Conservation (phyloP, 306 rosid genomes). For the Myrica gale region DNA sequence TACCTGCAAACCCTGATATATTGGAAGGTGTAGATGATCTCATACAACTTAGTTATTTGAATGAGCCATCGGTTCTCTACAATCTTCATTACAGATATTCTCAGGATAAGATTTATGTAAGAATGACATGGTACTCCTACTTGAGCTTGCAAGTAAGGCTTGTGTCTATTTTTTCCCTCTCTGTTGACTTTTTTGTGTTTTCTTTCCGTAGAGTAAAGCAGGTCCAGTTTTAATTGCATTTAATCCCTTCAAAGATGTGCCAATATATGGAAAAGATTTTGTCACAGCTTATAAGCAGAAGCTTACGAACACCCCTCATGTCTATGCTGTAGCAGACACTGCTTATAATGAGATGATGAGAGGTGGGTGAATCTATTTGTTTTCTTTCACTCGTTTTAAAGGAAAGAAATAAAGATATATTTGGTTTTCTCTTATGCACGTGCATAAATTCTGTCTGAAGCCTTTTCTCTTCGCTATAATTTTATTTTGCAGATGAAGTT, state of each 20-base stretch:
- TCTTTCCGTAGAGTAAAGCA: slow-evolving; percentile 74
- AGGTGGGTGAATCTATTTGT: slow-evolving; percentile 43
- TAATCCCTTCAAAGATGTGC: slow-evolving; percentile 80
- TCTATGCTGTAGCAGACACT: slow-evolving; percentile 65
- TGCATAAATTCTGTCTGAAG: slow-evolving; percentile 30
- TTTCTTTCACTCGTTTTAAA: background rate
- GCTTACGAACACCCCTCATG: slow-evolving; percentile 63
- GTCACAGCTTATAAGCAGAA: slow-evolving; percentile 61
- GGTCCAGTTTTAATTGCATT: slow-evolving; percentile 84
- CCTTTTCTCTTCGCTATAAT: slow-evolving; percentile 31
- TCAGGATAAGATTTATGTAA: slow-evolving; percentile 76
- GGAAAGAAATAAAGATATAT: background rate
- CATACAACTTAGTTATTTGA: slow-evolving; percentile 81
- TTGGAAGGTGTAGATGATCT: slow-evolving; percentile 92
- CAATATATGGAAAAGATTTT: slow-evolving; percentile 62
- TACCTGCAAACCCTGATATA: slow-evolving; percentile 91
- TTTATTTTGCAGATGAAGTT: slow-evolving; percentile 67
- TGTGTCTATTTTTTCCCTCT: slow-evolving; percentile 29
- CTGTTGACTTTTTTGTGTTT: slow-evolving; percentile 30
- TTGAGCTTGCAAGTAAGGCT: slow-evolving; percentile 14
- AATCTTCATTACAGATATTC: slow-evolving; percentile 74
- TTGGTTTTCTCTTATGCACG: slow-evolving; percentile 14
- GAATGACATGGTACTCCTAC: slow-evolving; percentile 34
- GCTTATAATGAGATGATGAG: slow-evolving; percentile 84
- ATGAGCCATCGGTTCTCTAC: slow-evolving; percentile 85